Evolutionary conservation across 1,139 yeast species (phyloP).

Genomic region (Kodamaea suecica): DNA sequence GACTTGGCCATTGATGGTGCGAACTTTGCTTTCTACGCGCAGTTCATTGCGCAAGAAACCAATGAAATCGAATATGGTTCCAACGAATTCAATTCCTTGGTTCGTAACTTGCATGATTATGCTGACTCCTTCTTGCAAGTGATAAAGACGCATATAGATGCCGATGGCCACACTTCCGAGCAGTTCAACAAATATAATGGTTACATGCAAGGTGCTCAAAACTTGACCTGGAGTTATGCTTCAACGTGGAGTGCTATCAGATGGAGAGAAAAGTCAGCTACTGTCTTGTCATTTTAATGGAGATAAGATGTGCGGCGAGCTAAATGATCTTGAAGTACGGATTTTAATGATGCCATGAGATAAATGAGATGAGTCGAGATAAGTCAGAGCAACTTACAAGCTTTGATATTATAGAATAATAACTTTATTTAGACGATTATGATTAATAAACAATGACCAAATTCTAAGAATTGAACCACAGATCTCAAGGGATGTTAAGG

Average conservation of each 20-base stretch:
- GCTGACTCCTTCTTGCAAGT: conserved; percentile 78
- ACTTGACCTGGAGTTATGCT: conserved; percentile 90
- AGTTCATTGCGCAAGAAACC: conserved; percentile 17
- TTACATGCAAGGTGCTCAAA: conserved; percentile 80
- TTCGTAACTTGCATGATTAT: conserved; percentile 47
- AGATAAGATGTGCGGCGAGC: too few species aligned
- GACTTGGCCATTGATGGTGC: conserved; percentile 26
- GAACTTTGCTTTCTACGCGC: conserved; percentile 29
- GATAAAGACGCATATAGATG: conserved; percentile 67
- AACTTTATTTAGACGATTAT: background rate
- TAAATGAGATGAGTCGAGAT: too few species aligned
- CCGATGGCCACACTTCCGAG: conserved; percentile 80
- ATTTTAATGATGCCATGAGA: too few species aligned
- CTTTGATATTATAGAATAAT: background rate
- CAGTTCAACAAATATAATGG: conserved; percentile 83
- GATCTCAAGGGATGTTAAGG: too few species aligned
- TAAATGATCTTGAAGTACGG: too few species aligned
- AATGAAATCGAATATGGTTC: conserved; percentile 35
- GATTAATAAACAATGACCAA: too few species aligned
- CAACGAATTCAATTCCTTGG: conserved; percentile 41
- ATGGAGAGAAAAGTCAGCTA: conserved; percentile 47
- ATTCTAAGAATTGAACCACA: too few species aligned
- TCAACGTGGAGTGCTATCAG: conserved; percentile 70
- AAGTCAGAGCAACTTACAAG: too few species aligned
- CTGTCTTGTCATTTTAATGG: background rate